Evolutionary conservation across 257 asterid species (phyloP).

Genomic region (Solanum bulbocastanum): DNA sequence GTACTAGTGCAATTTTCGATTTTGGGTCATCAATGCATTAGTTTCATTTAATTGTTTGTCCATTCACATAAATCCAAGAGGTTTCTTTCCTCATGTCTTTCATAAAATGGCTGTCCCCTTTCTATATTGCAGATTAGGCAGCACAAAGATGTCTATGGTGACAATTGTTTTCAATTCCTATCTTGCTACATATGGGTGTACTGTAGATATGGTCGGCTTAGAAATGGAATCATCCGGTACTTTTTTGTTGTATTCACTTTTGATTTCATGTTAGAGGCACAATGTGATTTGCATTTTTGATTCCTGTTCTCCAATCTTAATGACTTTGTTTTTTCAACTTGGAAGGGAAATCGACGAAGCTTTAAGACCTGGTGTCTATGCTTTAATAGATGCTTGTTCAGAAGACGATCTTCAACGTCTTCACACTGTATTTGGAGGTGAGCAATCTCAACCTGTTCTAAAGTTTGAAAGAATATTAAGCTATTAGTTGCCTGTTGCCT

Average conservation of each 20-base stretch:
- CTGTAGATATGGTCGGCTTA: slow-evolving; percentile 71
- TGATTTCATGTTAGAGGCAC: not conserved
- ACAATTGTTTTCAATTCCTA: slow-evolving; percentile 47
- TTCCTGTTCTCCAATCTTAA: slow-evolving; percentile 1
- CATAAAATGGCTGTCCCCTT: not conserved
- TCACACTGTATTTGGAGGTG: slow-evolving; percentile 85
- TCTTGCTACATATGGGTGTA: slow-evolving; percentile 71
- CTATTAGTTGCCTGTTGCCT: not conserved
- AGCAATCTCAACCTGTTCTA: not conserved
- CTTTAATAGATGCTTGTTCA: slow-evolving; percentile 76
- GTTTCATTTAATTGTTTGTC: not conserved
- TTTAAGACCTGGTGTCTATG: slow-evolving; percentile 72
- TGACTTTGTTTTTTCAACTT: not conserved
- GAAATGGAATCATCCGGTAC: slow-evolving; percentile 70
- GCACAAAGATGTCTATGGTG: slow-evolving; percentile 66
- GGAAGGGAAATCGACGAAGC: slow-evolving; percentile 84
- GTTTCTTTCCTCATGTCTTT: not conserved
- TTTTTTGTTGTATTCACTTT: not conserved
- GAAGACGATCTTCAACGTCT: slow-evolving; percentile 69
- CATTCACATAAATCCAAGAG: not conserved
- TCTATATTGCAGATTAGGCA: slow-evolving; percentile 51
- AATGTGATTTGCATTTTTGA: not conserved
- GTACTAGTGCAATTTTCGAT: not conserved
- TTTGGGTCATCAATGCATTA: not conserved
- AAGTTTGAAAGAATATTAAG: not conserved